Percentiles rank a stretch among this genome's conserved stretches.
Evolutionary conservation across 1,284 basidiomycete species (phyloP).

Genomic region (Takashimella tepidaria): DNA sequence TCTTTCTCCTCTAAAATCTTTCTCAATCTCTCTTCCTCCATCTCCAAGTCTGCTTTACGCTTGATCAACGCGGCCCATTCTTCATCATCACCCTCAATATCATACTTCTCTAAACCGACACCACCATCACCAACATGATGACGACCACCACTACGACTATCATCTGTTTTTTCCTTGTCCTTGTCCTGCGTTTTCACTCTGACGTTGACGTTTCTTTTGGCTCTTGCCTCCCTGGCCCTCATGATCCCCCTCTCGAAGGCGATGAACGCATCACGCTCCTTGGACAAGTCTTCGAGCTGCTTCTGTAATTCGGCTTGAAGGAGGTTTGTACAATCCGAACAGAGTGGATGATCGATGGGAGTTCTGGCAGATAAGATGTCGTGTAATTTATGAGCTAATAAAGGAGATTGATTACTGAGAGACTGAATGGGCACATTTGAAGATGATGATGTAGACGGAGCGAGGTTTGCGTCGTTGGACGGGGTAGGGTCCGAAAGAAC

Average conservation of each 20-base stretch:
- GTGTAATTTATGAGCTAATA: slow-evolving; percentile 54
- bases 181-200: slow-evolving; percentile 57
- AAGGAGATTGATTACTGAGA: slow-evolving; percentile 52
- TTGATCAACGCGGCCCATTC: slow-evolving; percentile 58
- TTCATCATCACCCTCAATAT: slow-evolving; percentile 33
- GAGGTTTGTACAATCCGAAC: slow-evolving; percentile 85
- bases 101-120: slow-evolving; percentile 27
- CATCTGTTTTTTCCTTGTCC: slow-evolving; percentile 48
- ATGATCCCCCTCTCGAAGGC: slow-evolving; percentile 82
- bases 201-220: slow-evolving; percentile 1
- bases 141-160: slow-evolving; percentile 46
- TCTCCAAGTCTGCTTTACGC: slow-evolving; percentile 53
- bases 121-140: slow-evolving; percentile 41
- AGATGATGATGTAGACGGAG: slow-evolving; percentile 37
- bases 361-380: slow-evolving; percentile 71
- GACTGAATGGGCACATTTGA: background rate
- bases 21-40: slow-evolving; percentile 59
- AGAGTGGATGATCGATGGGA: slow-evolving; percentile 90
- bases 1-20: slow-evolving; percentile 52
- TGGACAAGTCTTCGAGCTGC: slow-evolving; percentile 82
- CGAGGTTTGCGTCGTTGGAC: slow-evolving; percentile 47
- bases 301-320: slow-evolving; percentile 70
- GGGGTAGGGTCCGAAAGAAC: slow-evolving; percentile 69
- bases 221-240: slow-evolving; percentile 22
- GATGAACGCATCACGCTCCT: slow-evolving; percentile 86